A percentile compares a stretch with the other conserved stretches of the same genome.
Conservation (phyloP, 1,139 yeast genomes). For the Pichia sp. region DNA sequence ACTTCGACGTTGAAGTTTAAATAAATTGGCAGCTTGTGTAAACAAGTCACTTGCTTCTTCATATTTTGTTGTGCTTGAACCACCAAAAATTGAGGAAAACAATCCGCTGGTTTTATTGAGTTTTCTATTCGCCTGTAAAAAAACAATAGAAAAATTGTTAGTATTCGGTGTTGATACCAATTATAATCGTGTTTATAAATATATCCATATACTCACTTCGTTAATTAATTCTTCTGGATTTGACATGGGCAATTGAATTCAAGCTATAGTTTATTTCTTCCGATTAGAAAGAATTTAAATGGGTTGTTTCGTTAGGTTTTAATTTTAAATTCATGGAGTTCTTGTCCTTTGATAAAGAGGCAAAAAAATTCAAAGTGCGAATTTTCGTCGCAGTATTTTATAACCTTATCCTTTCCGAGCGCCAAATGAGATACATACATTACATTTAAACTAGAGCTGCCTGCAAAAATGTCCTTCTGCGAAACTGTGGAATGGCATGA, state of each 20-base stretch:
- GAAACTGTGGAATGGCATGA: no score
- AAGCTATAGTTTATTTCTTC: no score
- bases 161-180: conserved; percentile 1
- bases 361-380: no score
- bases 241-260: conserved; percentile 21
- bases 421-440: no score
- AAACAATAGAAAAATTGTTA: conserved; percentile 6
- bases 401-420: no score
- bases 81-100: conserved; percentile 58
- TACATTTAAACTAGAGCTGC: no score
- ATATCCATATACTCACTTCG: conserved; percentile 23
- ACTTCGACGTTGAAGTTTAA: conserved; percentile 63
- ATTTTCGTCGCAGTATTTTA: no score
- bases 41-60: conserved; percentile 93
- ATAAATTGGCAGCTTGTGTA: conserved; percentile 85
- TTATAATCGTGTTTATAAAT: not conserved
- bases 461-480: no score
- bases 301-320: no score
- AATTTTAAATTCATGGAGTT: no score
- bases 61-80: conserved; percentile 55
- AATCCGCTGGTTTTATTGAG: conserved; percentile 71
- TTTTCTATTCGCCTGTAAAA: conserved; percentile 55
- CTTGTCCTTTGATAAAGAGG: no score
- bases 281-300: no score
- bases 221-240: conserved; percentile 30